A percentile compares a stretch with the other conserved stretches of the same genome.
Evolutionary conservation across 2,329 filamentous ascomycete genomes (phyloP).

Genomic region (Penicillium capsulatum): DNA sequence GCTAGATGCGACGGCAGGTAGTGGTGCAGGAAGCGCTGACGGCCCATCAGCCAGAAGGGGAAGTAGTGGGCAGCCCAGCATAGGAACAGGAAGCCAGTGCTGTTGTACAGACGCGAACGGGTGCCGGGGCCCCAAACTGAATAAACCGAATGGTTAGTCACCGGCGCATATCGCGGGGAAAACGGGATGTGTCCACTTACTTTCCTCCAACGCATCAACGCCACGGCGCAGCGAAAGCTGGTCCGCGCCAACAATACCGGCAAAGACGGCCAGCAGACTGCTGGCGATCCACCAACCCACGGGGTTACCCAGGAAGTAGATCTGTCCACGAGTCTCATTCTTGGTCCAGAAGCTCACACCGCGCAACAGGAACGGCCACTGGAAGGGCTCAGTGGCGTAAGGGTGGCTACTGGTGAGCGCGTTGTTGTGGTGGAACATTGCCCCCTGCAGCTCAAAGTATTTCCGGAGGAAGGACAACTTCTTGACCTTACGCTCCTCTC

Average conservation of each 20-base stretch:
- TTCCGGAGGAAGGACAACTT: slow-evolving; percentile 82
- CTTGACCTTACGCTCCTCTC: slow-evolving; percentile 75
- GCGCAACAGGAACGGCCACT: slow-evolving; percentile 95
- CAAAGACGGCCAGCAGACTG: slow-evolving; percentile 87
- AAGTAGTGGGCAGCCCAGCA: slow-evolving; percentile 97
- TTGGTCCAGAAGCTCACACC: slow-evolving; percentile 99
- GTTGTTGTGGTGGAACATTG: slow-evolving; percentile 99
- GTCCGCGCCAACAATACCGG: slow-evolving; percentile 84
- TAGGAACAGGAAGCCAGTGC: slow-evolving; percentile 97
- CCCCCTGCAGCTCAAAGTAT: slow-evolving; percentile 92
- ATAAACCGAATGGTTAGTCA: slow-evolving; percentile 10
- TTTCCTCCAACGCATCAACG: slow-evolving; percentile 85
- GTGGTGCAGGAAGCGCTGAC: slow-evolving; percentile 96
- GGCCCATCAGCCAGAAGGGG: slow-evolving; percentile 96
- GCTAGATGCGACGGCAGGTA: slow-evolving; percentile 94
- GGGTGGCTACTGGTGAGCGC: slow-evolving; percentile 95
- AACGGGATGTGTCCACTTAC: slow-evolving; percentile 58
- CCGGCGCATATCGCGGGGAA: neutral
- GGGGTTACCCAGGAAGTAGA: slow-evolving; percentile 97
- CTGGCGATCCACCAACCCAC: slow-evolving; percentile 96
- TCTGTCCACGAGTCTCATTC: slow-evolving; percentile 89
- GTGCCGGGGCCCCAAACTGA: slow-evolving; percentile 60
- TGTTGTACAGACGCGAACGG: slow-evolving; percentile 93
- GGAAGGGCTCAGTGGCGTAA: slow-evolving; percentile 89
- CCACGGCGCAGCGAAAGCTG: slow-evolving; percentile 90